Base-by-base conservation (phyloP, 495 filamentous ascomycete species). In the Hypomontagnella monticulosa region DNA sequence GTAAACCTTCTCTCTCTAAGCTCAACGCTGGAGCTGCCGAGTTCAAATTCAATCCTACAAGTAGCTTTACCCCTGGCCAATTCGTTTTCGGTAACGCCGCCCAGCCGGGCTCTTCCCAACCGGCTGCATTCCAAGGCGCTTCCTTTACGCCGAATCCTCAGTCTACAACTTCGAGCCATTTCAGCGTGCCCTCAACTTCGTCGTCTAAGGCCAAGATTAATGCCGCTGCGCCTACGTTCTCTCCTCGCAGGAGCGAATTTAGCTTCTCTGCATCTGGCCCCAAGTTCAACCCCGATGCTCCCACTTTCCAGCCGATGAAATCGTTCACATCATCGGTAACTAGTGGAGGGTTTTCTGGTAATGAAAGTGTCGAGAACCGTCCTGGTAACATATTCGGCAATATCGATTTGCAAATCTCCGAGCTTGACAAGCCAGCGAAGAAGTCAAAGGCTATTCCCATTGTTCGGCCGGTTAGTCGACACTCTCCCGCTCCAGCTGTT, bases 1-100 rank as follows among this genome's bases (percentile, higher is more conserved):
- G 88, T 57, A 89, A 88, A 71, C 76, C 86, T 23, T 93, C 90
- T 2, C 79, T 85, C 15, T 93, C 92, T 0, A 91, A 87, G 57
- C 80, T 97, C 44, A 97, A 99, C 63, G 91, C 93, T 37, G 88
- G 87, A 54, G 94, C 95, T 0, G 89, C 90, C 48, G 92, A 93
- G 68, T 97, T 97, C 75, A 91, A 87, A 64, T 90, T 90, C 73
- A 88, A 95, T 57, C 91, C 91, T 4, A 79, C 76, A 14, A 87
- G 76, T 52, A 78, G 67, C 16, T 91, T 90, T 72, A 81, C 80
- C 36, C 84, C 91, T 1, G 79, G 81, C n/a, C 79, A 82, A 38
- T 83, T 81, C 54, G 65, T 68, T 16, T 90, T 89, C 57, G 79
- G 80, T 36, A 77, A 78, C 47, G 84, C 78, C 4, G 85, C 88